phyloP scores from a whole-genome alignment of 2,329 filamentous ascomycete species.

The Fonsecaea nubica region DNA sequence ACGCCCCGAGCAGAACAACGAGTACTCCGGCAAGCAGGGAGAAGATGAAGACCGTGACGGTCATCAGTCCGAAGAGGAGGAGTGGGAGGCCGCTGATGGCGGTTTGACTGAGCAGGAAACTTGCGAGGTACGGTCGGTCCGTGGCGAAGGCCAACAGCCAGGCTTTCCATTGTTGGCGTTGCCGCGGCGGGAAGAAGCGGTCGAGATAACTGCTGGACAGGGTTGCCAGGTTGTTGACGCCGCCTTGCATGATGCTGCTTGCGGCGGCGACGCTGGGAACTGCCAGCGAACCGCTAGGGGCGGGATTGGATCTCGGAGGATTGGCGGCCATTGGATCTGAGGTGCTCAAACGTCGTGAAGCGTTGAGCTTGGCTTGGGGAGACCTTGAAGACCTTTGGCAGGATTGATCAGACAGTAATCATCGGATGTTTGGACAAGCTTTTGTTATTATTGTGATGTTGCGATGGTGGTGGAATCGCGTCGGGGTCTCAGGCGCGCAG shows the following conservation, averaged over 20 bases:
- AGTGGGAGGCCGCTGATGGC: conserved; percentile 71
- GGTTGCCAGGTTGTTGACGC: conserved; percentile 35
- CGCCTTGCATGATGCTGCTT: conserved; percentile 33
- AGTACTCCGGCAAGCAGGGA: conserved; percentile 66
- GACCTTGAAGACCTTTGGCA: background rate
- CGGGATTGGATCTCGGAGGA: background rate
- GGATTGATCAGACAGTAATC: background rate
- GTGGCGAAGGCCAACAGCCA: conserved; percentile 63
- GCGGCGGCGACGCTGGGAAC: conserved; percentile 23
- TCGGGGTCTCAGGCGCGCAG: background rate
- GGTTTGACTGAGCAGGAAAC: conserved; percentile 71
- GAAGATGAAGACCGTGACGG: conserved; percentile 66
- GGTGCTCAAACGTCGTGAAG: background rate
- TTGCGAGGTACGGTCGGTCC: conserved; percentile 71
- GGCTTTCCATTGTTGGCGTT: conserved; percentile 64
- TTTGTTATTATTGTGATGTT: background rate
- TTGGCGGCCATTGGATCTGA: conserved; percentile 4
- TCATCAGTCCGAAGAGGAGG: conserved; percentile 71
- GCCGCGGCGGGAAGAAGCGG: conserved; percentile 64
- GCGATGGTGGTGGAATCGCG: background rate
- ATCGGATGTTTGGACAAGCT: background rate
- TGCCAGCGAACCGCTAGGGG: conserved; percentile 1
- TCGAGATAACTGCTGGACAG: conserved; percentile 48
- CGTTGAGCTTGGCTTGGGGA: background rate
- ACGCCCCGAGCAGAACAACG: conserved; percentile 57